Conservation (phyloP, 306 rosid species). For the Casuarina cunninghamiana region DNA sequence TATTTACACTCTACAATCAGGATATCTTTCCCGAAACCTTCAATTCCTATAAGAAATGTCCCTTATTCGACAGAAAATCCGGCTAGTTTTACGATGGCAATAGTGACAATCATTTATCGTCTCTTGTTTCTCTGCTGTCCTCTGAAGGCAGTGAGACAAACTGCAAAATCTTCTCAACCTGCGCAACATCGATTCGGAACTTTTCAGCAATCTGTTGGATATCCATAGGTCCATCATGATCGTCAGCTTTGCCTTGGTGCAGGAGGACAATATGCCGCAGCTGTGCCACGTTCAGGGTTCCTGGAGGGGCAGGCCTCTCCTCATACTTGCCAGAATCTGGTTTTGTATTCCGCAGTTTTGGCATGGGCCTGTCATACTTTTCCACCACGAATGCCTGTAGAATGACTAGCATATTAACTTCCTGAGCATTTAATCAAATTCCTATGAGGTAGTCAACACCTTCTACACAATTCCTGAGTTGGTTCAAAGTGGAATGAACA, state of each 20-base stretch:
- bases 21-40: slow-evolving; percentile 19
- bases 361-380: slow-evolving; percentile 69
- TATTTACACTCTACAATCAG: neutral
- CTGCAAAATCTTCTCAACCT: slow-evolving; percentile 62
- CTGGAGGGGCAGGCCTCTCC: slow-evolving; percentile 61
- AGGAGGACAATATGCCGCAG: slow-evolving; percentile 72
- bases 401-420: neutral
- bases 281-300: slow-evolving; percentile 78
- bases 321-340: slow-evolving; percentile 64
- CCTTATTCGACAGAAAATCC: slow-evolving; percentile 25
- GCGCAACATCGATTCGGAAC: slow-evolving; percentile 45
- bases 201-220: slow-evolving; percentile 63
- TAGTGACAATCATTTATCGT: slow-evolving; percentile 23
- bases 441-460: neutral
- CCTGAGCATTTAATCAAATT: neutral
- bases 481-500: neutral
- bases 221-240: slow-evolving; percentile 71
- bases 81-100: slow-evolving; percentile 18
- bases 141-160: slow-evolving; percentile 78
- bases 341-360: slow-evolving; percentile 68
- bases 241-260: slow-evolving; percentile 82
- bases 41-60: slow-evolving; percentile 17
- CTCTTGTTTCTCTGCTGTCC: slow-evolving; percentile 39
- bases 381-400: slow-evolving; percentile 77
- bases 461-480: neutral